These are phyloP conservation scores for Penicillium riverlandense DNA, from an alignment of 495 filamentous ascomycete species.

Conservation along the genomic window DNA sequence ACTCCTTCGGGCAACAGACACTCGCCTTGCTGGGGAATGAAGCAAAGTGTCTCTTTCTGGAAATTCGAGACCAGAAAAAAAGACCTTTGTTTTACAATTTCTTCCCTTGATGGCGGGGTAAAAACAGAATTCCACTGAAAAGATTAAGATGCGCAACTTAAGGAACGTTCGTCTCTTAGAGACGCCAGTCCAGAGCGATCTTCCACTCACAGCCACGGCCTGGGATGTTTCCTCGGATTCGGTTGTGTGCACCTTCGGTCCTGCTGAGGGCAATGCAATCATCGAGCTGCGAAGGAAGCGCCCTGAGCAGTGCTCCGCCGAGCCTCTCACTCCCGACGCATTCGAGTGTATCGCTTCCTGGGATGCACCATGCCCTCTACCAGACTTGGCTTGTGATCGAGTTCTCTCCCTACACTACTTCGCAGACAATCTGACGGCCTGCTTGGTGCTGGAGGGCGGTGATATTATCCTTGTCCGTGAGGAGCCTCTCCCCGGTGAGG, in stretches of 20 bases:
- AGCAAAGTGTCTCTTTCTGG: background rate
- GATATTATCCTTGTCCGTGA: slow-evolving; percentile 84
- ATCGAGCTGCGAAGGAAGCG: slow-evolving; percentile 56
- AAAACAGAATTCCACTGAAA: slow-evolving; percentile 3
- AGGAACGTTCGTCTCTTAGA: slow-evolving; percentile 59
- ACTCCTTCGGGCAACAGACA: too few species aligned
- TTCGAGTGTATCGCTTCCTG: slow-evolving; percentile 66
- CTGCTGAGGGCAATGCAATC: slow-evolving; percentile 49
- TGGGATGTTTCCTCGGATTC: slow-evolving; percentile 72
- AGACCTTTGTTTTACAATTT: background rate
- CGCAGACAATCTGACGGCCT: slow-evolving; percentile 65
- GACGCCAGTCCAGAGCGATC: slow-evolving; percentile 46
- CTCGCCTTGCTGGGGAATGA: too few species aligned
- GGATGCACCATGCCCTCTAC: slow-evolving; percentile 70
- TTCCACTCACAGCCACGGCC: slow-evolving; percentile 60
- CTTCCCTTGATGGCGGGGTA: slow-evolving; percentile 37
- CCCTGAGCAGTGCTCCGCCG: slow-evolving; percentile 27
- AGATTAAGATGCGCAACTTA: slow-evolving; percentile 65
- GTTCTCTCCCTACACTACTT: slow-evolving; percentile 78
- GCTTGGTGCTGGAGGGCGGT: slow-evolving; percentile 79
- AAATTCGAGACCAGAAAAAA: background rate
- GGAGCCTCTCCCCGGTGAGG: slow-evolving; percentile 58
- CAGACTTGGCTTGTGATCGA: slow-evolving; percentile 60
- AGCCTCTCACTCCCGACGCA: slow-evolving; percentile 27
- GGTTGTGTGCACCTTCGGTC: slow-evolving; percentile 69